phyloP scores from a whole-genome alignment of 257 asterid species.

The Nicotiana tomentosiformis region DNA sequence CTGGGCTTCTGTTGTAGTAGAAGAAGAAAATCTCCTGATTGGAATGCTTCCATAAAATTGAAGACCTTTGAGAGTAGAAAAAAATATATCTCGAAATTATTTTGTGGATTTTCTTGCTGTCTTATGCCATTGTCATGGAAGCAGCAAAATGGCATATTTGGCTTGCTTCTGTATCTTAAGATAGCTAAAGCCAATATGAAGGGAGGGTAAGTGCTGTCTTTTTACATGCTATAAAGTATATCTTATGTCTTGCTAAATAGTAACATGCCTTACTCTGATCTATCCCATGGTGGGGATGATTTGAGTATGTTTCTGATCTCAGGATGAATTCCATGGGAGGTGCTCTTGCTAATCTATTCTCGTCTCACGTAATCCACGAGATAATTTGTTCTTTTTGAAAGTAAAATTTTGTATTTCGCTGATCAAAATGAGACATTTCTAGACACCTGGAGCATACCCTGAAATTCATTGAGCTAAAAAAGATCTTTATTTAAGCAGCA shows the following conservation, averaged over 20 bases:
- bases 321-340: background rate
- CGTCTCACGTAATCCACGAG: background rate
- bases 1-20: background rate
- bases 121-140: background rate
- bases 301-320: background rate
- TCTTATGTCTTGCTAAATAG: background rate
- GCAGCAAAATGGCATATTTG: background rate
- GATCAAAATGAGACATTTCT: background rate
- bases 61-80: background rate
- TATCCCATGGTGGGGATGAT: background rate
- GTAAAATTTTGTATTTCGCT: background rate
- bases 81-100: background rate
- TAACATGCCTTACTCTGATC: background rate
- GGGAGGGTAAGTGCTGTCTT: background rate
- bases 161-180: background rate
- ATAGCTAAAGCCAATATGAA: background rate
- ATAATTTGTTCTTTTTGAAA: background rate
- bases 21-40: background rate
- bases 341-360: background rate
- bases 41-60: background rate
- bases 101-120: background rate
- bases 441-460: constrained; percentile 5
- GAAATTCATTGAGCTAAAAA: background rate
- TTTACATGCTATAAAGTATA: background rate
- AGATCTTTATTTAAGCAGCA: background rate